Evolutionary conservation across 2,329 filamentous ascomycete genomes (phyloP).

Genomic region (Byssochlamys sp.): DNA sequence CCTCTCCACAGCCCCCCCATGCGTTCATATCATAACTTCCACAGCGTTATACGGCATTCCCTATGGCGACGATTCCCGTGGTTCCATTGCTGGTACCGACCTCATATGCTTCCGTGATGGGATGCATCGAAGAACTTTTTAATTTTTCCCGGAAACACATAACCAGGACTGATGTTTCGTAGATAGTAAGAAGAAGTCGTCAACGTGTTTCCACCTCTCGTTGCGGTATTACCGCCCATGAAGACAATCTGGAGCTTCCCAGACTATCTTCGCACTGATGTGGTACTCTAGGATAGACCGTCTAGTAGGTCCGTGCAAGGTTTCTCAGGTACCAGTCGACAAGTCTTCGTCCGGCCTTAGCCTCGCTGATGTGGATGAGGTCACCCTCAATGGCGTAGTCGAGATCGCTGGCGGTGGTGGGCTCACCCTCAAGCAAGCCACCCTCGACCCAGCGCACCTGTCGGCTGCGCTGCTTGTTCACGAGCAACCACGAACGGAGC

Average conservation of each 20-base stretch:
- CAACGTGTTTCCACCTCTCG: neutral
- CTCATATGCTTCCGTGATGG: neutral
- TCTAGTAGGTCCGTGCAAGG: constrained; percentile 83
- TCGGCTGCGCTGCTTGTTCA: constrained; percentile 97
- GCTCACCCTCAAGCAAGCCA: constrained; percentile 80
- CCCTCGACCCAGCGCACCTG: constrained; percentile 90
- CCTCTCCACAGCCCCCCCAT: neutral
- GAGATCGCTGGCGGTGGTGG: constrained; percentile 85
- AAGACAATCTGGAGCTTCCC: neutral
- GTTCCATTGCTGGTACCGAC: too few species aligned
- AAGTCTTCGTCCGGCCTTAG: constrained; percentile 91
- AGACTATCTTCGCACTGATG: neutral
- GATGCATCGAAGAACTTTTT: neutral
- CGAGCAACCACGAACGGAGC: constrained; percentile 81
- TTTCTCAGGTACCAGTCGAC: constrained; percentile 99
- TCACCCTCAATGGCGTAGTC: constrained; percentile 97
- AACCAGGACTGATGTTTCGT: neutral
- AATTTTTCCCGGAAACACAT: neutral
- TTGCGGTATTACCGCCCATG: neutral
- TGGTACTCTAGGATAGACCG: neutral
- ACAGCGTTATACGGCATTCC: neutral
- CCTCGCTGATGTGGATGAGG: constrained; percentile 95
- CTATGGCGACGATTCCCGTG: neutral
- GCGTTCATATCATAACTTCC: neutral
- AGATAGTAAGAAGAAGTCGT: neutral